These are phyloP conservation scores for Botryotinia globosa DNA, from an alignment of 2,329 filamentous ascomycete species.

Conservation along the genomic window DNA sequence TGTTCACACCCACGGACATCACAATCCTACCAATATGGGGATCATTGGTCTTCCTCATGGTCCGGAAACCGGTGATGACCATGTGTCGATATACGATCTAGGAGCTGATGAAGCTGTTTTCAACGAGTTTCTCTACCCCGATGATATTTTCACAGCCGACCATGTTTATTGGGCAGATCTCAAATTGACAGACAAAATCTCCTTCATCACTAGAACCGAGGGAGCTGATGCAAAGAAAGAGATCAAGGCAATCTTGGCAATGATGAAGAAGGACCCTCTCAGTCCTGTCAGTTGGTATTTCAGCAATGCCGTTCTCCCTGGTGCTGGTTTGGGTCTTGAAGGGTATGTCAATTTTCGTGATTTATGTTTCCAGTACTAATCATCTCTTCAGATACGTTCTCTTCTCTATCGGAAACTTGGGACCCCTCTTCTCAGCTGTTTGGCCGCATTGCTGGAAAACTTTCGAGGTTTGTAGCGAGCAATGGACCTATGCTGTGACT, in stretches of 20 bases:
- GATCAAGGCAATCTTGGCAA: slow-evolving; percentile 62
- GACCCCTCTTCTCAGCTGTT: slow-evolving; percentile 71
- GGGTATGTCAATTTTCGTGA: slow-evolving; percentile 47
- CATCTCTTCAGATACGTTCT: slow-evolving; percentile 70
- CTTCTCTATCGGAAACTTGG: slow-evolving; percentile 93
- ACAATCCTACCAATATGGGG: slow-evolving; percentile 33
- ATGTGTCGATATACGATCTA: slow-evolving; percentile 28
- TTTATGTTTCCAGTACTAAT: slow-evolving; percentile 18
- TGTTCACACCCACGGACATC: slow-evolving; percentile 31
- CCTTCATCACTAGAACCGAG: slow-evolving; percentile 75
- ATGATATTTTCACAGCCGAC: slow-evolving; percentile 79
- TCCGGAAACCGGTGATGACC: slow-evolving; percentile 37
- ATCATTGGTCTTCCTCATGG: slow-evolving; percentile 36
- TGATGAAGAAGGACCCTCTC: slow-evolving; percentile 84
- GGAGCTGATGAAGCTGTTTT: slow-evolving; percentile 60
- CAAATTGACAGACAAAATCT: slow-evolving; percentile 63
- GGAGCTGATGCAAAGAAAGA: slow-evolving; percentile 67
- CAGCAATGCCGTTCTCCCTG: slow-evolving; percentile 85
- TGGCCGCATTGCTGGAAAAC: slow-evolving; percentile 77
- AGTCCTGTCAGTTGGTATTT: slow-evolving; percentile 84
- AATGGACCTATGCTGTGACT: slow-evolving; percentile 81
- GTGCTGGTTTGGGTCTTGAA: slow-evolving; percentile 87
- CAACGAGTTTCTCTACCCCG: slow-evolving; percentile 76
- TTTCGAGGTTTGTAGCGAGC: slow-evolving; percentile 64
- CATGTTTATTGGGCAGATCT: slow-evolving; percentile 95